Percentiles rank a stretch among this genome's conserved stretches.
phyloP scores from a whole-genome alignment of 257 asterid genomes.

The Orobanche coerulescens region DNA sequence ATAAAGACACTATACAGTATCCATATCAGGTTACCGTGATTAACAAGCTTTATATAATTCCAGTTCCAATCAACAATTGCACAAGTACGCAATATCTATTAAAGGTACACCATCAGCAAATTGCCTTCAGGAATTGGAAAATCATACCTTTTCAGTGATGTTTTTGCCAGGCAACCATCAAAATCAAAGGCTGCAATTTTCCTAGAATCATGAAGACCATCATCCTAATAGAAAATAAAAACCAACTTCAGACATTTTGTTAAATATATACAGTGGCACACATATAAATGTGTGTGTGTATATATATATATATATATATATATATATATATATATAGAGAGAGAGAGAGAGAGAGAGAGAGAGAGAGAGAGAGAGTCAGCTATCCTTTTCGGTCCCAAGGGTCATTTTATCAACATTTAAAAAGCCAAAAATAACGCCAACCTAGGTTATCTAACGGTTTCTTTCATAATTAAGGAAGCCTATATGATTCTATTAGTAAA shows the following conservation, averaged over 20 bases:
- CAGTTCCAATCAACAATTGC: slow-evolving; percentile 2
- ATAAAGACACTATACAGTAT: neutral
- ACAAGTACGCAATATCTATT: neutral
- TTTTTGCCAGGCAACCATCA: slow-evolving; percentile 92
- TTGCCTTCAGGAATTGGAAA: slow-evolving; percentile 5
- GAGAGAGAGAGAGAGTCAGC: neutral
- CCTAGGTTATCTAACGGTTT: too few relatives aligned
- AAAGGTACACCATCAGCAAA: slow-evolving; percentile 12
- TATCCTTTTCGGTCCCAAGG: neutral
- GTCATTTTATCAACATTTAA: neutral
- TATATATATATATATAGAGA: too few relatives aligned
- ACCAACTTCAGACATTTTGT: neutral
- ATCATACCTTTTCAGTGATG: slow-evolving; percentile 74
- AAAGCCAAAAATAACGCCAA: neutral
- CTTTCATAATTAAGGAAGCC: too few relatives aligned
- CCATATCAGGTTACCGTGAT: neutral
- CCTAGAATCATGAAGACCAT: slow-evolving; percentile 66
- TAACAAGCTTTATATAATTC: neutral
- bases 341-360: too few relatives aligned
- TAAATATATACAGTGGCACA: too few relatives aligned
- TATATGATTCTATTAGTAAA: too few relatives aligned
- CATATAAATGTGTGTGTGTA: too few relatives aligned
- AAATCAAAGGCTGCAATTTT: slow-evolving; percentile 99
- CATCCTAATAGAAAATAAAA: slow-evolving; percentile 38
- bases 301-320: neutral